A percentile compares a stretch with the other conserved stretches of the same genome.
phyloP scores from a whole-genome alignment of 1,139 yeast genomes.

The Hansenula sp. region DNA sequence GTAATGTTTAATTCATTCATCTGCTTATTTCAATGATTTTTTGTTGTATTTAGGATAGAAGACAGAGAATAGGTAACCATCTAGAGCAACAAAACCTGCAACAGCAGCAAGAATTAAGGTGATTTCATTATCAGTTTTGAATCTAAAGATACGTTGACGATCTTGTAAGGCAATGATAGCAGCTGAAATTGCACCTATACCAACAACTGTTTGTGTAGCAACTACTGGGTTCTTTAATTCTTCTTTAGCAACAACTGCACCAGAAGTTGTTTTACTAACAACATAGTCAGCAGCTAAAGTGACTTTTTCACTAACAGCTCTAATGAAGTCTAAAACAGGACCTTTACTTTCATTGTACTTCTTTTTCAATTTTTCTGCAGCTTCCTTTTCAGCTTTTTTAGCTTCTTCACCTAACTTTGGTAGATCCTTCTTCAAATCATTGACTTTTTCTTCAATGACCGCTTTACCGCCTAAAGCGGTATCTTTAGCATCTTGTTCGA shows the following conservation, averaged over 20 bases:
- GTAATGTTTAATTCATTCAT: not conserved
- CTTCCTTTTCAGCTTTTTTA: slow-evolving; percentile 16
- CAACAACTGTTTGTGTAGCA: slow-evolving; percentile 46
- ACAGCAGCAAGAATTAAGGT: slow-evolving; percentile 50
- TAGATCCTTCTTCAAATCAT: slow-evolving; percentile 16
- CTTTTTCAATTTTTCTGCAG: slow-evolving; percentile 20
- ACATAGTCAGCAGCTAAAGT: slow-evolving; percentile 15
- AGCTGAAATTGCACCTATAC: slow-evolving; percentile 45
- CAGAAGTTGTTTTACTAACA: slow-evolving; percentile 16
- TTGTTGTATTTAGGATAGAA: slow-evolving; percentile 49
- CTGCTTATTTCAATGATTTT: slow-evolving; percentile 19
- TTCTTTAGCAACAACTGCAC: slow-evolving; percentile 16
- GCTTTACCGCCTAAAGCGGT: slow-evolving; percentile 15
- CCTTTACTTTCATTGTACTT: slow-evolving; percentile 22
- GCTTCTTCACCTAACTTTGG: slow-evolving; percentile 16
- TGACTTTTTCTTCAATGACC: slow-evolving; percentile 13
- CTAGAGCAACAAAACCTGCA: slow-evolving; percentile 51
- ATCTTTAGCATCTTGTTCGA: slow-evolving; percentile 10
- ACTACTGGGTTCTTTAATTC: slow-evolving; percentile 65
- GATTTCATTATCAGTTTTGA: slow-evolving; percentile 44
- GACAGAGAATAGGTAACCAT: slow-evolving; percentile 47
- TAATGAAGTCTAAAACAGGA: slow-evolving; percentile 20
- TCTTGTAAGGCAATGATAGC: slow-evolving; percentile 49
- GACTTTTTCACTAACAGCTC: slow-evolving; percentile 15
- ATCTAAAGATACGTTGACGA: slow-evolving; percentile 35